These are phyloP conservation scores for Dentipellis fragilis DNA, from an alignment of 768 basidiomycete genomes.

Conservation along the genomic window DNA sequence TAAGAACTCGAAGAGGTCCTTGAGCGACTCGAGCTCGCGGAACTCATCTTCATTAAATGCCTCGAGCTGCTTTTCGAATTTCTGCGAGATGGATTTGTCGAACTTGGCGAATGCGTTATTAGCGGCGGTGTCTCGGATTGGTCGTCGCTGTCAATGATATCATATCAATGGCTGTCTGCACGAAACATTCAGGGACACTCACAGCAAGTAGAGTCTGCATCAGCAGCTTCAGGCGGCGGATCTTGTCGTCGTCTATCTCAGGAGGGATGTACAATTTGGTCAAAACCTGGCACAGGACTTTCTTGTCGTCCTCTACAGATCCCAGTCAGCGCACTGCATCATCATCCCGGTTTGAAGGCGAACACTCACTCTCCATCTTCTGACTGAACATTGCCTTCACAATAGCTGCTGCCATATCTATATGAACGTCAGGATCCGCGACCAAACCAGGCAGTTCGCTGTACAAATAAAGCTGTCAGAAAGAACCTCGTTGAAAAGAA, in stretches of 20 bases:
- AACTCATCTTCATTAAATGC: conserved; percentile 66
- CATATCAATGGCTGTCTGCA: neutral
- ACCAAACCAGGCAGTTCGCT: conserved; percentile 33
- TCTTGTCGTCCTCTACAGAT: conserved; percentile 35
- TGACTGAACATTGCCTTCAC: conserved; percentile 37
- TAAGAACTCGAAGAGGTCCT: conserved; percentile 57
- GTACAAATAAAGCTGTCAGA: conserved; percentile 1
- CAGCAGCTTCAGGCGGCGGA: conserved; percentile 52
- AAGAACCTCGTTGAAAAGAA: neutral
- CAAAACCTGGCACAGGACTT: conserved; percentile 36
- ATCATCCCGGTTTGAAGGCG: too few relatives aligned
- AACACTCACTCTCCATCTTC: conserved; percentile 41
- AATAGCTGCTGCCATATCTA: conserved; percentile 47
- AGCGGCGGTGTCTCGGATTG: conserved; percentile 44
- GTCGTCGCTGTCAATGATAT: conserved; percentile 37
- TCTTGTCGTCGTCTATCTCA: conserved; percentile 56
- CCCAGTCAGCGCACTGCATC: neutral
- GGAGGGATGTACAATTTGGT: conserved; percentile 57
- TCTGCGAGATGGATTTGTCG: conserved; percentile 54
- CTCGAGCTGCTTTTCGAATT: conserved; percentile 60
- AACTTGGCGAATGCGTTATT: conserved; percentile 70
- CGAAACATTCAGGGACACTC: conserved; percentile 13
- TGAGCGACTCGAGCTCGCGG: conserved; percentile 50
- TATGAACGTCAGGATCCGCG: conserved; percentile 34
- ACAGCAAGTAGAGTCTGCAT: conserved; percentile 52